A percentile compares a stretch with the other conserved stretches of the same genome.
These are phyloP conservation scores for Zhuliangozyma parablackwelliae DNA, from an alignment of 1,139 yeast species.

Conservation along the genomic window DNA sequence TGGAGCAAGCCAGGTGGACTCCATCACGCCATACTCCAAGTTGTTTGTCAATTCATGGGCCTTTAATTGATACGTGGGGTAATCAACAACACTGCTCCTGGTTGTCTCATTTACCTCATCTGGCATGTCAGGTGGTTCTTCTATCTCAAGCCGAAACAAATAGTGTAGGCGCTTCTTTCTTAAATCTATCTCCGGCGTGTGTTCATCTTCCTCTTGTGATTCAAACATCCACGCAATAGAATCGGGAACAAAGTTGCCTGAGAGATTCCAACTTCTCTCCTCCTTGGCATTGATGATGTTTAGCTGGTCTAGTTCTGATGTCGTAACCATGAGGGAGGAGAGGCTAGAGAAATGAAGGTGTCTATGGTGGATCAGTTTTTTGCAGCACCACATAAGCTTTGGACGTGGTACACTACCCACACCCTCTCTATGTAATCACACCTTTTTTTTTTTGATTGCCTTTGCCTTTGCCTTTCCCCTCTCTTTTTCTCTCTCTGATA, in stretches of 20 bases:
- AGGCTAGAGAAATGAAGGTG: not conserved
- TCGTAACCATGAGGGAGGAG: constrained; percentile 8
- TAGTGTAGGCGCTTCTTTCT: constrained; percentile 8
- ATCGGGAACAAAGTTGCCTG: constrained; percentile 2
- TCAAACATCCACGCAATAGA: constrained; percentile 8
- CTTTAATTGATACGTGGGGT: constrained; percentile 7
- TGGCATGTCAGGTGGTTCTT: not conserved
- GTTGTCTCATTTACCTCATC: not conserved
- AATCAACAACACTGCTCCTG: constrained; percentile 3
- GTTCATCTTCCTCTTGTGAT: not conserved
- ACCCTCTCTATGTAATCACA: constrained; percentile 1
- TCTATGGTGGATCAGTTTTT: not conserved
- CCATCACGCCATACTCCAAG: constrained; percentile 7
- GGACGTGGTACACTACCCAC: too few relatives aligned
- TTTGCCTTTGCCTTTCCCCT: constrained; percentile 1
- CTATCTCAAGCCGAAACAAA: constrained; percentile 1
- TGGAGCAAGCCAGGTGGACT: constrained; percentile 4
- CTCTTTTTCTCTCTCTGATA: too few relatives aligned
- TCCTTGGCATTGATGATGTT: constrained; percentile 4
- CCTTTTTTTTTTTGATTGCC: constrained; percentile 1
- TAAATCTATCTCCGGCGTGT: constrained; percentile 2
- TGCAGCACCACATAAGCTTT: too few relatives aligned
- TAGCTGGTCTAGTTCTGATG: constrained; percentile 7
- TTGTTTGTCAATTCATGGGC: constrained; percentile 11
- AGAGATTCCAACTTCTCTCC: constrained; percentile 1